Evolutionary conservation across 1,284 basidiomycete species (phyloP), one percentile per base, ranked within the genome.

Genomic region (Pseudozyma sp.): DNA sequence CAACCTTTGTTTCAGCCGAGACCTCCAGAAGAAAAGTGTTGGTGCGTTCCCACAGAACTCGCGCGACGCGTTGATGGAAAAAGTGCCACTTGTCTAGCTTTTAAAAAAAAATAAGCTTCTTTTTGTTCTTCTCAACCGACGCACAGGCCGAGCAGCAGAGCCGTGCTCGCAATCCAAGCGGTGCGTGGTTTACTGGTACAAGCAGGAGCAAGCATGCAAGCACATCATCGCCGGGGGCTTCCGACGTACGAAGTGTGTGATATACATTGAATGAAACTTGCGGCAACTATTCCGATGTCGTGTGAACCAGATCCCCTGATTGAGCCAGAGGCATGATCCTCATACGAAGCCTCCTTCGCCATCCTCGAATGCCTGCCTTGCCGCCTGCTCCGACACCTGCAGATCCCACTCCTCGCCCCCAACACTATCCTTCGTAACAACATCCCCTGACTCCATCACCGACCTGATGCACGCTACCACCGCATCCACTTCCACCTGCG

Each of bases 321-420:
- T 24, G 24, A 24, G 24, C 24, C 4, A 24, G 24, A 24, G 24
- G 24, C 24, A 24, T 42, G 35, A 17, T 3, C 46, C 16, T 51
- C 34, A 75, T 1, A 75, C 68, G 46, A 66, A 75, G n/a, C 64
- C 72, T 31, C 72, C 72, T n/a, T 75, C 63, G 17, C 72, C 72
- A 33, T 70, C 54, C 13, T 75, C 56, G 4, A 47, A 45, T 30
- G 72, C 63, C 52, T 64, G 49, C 33, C 39, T 40, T 2, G 72
- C 72, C 13, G 72, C 72, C 29, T 60, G 34, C 46, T 75, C 67
- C 13, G 57, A 9, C 37, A 70, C 63, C 13, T 67, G 33, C 37
- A 75, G 34, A 55, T 70, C 67, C 72, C 72, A 75, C 24, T 29
- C 10, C 31, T 64, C 62, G 19, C 67, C 72, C 14, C 67, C 67